These are phyloP conservation scores for Cicer cuneatum DNA, from an alignment of 306 rosid genomes.

Conservation along the genomic window DNA sequence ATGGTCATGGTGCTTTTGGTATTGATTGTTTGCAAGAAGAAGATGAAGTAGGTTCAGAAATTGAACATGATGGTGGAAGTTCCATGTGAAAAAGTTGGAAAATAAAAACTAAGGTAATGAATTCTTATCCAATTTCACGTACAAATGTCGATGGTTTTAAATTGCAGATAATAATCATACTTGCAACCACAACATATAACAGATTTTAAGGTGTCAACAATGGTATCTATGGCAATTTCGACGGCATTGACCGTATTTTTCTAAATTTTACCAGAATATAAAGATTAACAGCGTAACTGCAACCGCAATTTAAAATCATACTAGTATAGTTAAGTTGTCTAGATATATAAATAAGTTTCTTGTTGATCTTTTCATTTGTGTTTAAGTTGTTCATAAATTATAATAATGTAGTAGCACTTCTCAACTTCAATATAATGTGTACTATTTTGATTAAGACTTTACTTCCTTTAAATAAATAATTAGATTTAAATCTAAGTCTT, in stretches of 20 bases:
- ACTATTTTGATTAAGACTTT: slow-evolving; percentile 25
- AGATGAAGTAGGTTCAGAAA: slow-evolving; percentile 58
- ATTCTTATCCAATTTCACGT: not conserved
- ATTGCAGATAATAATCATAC: too few relatives aligned
- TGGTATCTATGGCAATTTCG: too few relatives aligned
- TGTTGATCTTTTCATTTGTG: not conserved
- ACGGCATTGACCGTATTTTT: too few relatives aligned
- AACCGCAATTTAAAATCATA: too few relatives aligned
- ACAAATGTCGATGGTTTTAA: not conserved
- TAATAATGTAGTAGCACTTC: slow-evolving; percentile 1
- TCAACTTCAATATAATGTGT: slow-evolving; percentile 11
- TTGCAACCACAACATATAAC: too few relatives aligned
- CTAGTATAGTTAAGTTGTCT: not conserved
- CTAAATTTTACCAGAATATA: too few relatives aligned
- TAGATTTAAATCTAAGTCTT: not conserved
- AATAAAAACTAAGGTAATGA: slow-evolving; percentile 8
- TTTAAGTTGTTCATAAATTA: not conserved
- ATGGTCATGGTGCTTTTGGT: slow-evolving; percentile 58
- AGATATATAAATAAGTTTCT: not conserved
- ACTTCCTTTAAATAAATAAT: not conserved
- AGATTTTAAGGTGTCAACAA: too few relatives aligned
- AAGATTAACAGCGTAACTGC: too few relatives aligned
- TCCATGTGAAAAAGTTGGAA: slow-evolving; percentile 38
- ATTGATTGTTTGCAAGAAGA: slow-evolving; percentile 60
- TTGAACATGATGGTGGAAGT: slow-evolving; percentile 56